Base-by-base conservation (phyloP, 305 asterid species). In the Caryopteris hybrid region DNA sequence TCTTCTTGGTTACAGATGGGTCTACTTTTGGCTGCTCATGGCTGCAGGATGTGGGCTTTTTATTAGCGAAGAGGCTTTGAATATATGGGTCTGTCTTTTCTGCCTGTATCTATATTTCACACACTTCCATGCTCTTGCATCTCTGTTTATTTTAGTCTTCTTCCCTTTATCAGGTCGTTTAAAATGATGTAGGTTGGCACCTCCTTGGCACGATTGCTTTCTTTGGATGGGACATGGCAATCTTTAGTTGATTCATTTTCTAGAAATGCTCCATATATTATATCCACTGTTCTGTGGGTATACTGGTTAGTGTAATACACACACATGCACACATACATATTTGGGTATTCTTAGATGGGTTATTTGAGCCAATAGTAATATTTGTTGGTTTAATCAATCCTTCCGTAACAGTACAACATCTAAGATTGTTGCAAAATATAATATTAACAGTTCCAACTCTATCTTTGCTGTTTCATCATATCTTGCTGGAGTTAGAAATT, bases 1-100 rank as follows among this genome's bases (percentile, higher is more conserved):
- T 16, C 58, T 69, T 64, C 64, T 57, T 73, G 74, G 76, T 78
- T 79, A 72, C 86, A 88, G 97, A 76, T 91, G 96, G 97, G 59
- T 88, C 70, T 91, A 87, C 88, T 91, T 91, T 83, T 88, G 96
- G 91, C 74, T 91, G 76, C 82, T 91, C 72, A 88, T 91, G 95
- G 96, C 97, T 70, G 96, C 96, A 16, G 96, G 91, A 34, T 88
- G 76, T 29, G 97, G 96, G 53, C 84, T 88, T 56, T 91, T 87
- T 74, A 91, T 91, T 13, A 91, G 96, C 56, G 95, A 91, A 79
- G 96, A 87, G 76, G 97, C 97, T 36, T 79, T 91, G 79, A 91
- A 91, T 79, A 87, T 83, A 79, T 88, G 97, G 95, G 95, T 91
- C 76, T 50, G 86, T 84, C 74, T 74, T 79, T 73, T 69, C 46